Evolutionary conservation across 208 protist species (phyloP).

Genomic region (Crithidia mellificae): DNA sequence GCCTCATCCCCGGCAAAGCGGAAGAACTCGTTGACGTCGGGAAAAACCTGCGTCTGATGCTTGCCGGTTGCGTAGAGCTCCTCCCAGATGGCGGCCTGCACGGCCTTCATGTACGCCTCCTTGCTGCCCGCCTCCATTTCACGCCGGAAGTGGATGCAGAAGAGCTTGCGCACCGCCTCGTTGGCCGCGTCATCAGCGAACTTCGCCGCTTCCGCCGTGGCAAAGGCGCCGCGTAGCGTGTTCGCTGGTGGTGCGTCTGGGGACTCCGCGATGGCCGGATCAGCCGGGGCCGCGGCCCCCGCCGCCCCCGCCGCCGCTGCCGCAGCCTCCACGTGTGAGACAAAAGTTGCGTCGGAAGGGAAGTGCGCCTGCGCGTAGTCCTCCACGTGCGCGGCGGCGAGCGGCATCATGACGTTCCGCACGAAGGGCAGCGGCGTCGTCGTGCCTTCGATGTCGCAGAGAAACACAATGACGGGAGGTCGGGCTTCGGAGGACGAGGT

Average conservation of each 20-base stretch:
- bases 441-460: conserved; percentile 85
- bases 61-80: conserved; percentile 18
- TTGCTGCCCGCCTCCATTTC: conserved; percentile 19
- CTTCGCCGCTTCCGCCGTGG: not conserved
- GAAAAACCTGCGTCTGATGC: conserved; percentile 36
- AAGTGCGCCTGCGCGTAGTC: conserved; percentile 48
- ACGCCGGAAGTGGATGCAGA: conserved; percentile 31
- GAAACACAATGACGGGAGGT: conserved; percentile 30
- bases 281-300: conserved; percentile 14
- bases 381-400: conserved; percentile 32
- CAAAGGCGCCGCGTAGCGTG: conserved; percentile 7
- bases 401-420: conserved; percentile 54
- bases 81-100: conserved; percentile 76
- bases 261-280: not conserved
- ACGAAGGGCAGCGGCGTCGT: conserved; percentile 86
- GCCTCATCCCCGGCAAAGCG: conserved; percentile 12
- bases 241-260: not conserved
- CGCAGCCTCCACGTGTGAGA: conserved; percentile 20
- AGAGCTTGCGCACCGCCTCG: conserved; percentile 23
- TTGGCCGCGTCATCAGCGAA: conserved; percentile 21
- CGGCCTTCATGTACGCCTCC: conserved; percentile 54
- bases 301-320: conserved; percentile 6
- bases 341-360: conserved; percentile 30
- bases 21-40: conserved; percentile 42
- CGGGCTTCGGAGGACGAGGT: not conserved